Evolutionary conservation across 352 stramenopile species (phyloP).

Genomic region (Pythium dissotocum): DNA sequence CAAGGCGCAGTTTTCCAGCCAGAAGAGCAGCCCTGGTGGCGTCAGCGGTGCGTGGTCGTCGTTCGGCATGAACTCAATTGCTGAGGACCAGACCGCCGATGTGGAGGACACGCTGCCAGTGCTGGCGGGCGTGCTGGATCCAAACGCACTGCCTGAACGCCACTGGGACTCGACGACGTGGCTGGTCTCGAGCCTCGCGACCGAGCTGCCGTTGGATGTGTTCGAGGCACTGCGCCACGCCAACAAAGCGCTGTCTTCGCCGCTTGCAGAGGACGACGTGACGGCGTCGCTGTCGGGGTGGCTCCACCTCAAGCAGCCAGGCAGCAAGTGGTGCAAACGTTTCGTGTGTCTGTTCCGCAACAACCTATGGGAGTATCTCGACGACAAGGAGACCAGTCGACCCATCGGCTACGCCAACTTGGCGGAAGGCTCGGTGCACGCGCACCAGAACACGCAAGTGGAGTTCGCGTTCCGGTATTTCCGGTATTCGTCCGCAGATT

Average conservation of each 20-base stretch:
- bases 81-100: slow-evolving; percentile 40
- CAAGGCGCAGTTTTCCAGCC: slow-evolving; percentile 36
- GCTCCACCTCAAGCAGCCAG: slow-evolving; percentile 64
- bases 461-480: slow-evolving; percentile 69
- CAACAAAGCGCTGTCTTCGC: slow-evolving; percentile 36
- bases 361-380: slow-evolving; percentile 74
- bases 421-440: slow-evolving; percentile 61
- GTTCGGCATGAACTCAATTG: slow-evolving; percentile 76
- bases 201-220: slow-evolving; percentile 59
- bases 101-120: slow-evolving; percentile 54
- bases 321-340: slow-evolving; percentile 65
- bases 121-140: slow-evolving; percentile 36
- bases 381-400: slow-evolving; percentile 55
- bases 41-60: slow-evolving; percentile 32
- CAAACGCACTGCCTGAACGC: slow-evolving; percentile 21
- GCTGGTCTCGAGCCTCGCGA: slow-evolving; percentile 67
- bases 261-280: slow-evolving; percentile 20
- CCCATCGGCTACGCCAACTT: slow-evolving; percentile 78
- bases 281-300: slow-evolving; percentile 41
- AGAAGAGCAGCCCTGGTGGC: slow-evolving; percentile 4
- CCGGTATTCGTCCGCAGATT: slow-evolving; percentile 45
- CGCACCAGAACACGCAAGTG: slow-evolving; percentile 45
- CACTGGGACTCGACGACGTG: slow-evolving; percentile 62
- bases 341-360: slow-evolving; percentile 75
- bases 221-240: slow-evolving; percentile 47